A percentile compares a stretch with the other conserved stretches of the same genome.
These are phyloP conservation scores for Nigrograna mackinnonii DNA, from an alignment of 2,329 filamentous ascomycete species.

Conservation along the genomic window DNA sequence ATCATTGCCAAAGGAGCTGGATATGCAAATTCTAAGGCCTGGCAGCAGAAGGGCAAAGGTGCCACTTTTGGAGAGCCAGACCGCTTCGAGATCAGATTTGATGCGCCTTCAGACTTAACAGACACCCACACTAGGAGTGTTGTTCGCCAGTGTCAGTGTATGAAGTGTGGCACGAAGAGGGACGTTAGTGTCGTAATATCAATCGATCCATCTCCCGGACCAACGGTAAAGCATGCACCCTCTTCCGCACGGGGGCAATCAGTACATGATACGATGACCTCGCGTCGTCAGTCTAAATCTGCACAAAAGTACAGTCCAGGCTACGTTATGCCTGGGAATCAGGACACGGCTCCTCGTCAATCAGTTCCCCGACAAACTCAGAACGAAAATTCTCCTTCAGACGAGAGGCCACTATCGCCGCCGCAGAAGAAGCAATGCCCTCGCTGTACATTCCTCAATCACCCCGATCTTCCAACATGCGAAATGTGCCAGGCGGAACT, in stretches of 20 bases:
- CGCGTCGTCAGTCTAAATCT: constrained; percentile 17
- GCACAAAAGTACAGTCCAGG: constrained; percentile 28
- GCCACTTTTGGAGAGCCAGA: constrained; percentile 30
- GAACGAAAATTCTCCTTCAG: constrained; percentile 7
- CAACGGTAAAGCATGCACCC: not conserved
- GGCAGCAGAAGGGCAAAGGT: constrained; percentile 17
- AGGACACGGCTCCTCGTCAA: constrained; percentile 19
- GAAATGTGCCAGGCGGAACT: constrained; percentile 37
- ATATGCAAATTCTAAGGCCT: constrained; percentile 25
- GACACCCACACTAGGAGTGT: constrained; percentile 37
- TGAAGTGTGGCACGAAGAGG: constrained; percentile 38
- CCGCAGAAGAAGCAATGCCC: constrained; percentile 36
- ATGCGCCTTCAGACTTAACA: constrained; percentile 28
- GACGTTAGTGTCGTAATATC: constrained; percentile 38
- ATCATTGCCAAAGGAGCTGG: constrained; percentile 35
- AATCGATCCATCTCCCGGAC: constrained; percentile 32
- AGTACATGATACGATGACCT: constrained; percentile 16
- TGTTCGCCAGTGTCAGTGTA: constrained; percentile 34
- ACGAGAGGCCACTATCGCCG: constrained; percentile 27
- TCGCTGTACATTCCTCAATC: constrained; percentile 40
- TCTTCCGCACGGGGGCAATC: constrained; percentile 11
- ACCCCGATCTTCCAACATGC: constrained; percentile 30
- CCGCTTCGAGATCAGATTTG: constrained; percentile 37
- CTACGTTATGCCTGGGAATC: constrained; percentile 24
- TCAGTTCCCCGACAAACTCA: constrained; percentile 8